Evolutionary conservation across 1,139 yeast genomes (phyloP), one percentile per base, ranked within the genome.

Genomic region (Protomyces inundatus): DNA sequence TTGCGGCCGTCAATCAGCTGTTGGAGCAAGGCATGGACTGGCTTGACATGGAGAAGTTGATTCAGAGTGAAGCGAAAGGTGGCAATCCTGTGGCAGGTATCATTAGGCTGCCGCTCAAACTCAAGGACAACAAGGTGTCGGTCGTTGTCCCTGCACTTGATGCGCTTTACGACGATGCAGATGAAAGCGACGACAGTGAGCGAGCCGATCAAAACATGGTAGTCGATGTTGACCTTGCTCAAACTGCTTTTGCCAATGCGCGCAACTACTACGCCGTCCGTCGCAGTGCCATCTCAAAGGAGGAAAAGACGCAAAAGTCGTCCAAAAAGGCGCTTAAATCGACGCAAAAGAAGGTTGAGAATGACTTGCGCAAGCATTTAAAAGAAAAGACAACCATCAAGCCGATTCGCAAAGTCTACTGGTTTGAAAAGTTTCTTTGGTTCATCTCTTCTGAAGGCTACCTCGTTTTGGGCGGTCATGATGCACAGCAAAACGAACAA

Each of bases 361-460:
- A 82, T 46, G 97, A 91, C 71, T 77, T 91, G 70, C 83, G 83
- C 64, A 84, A 81, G 70, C 81, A 84, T 55, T 79, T 87, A 70
- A 87, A 87, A 66, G 86, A 86, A 65, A 82, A 81, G 65, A 87
- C 84, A n/a, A 40, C 66, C 23, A 53, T 66, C 42, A 53, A 55
- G 40, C 67, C 66, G 30, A 61, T 68, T 30, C 63, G 69, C 10
- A 64, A 57, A 10, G 54, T 53, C 12, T 86, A 79, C 71, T 91
- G 97, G 88, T 95, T 95, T 77, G 98, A 93, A 72, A 93, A 93
- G 74, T 93, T 87, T 73, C 85, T 80, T 71, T 93, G 98, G 98
- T 93, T 93, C 72, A 80, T 90, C 37, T 82, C 96, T 0, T 86
- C 86, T 68, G 98, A 93, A 73, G 96, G 96, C 0, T 90, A 88